Base-by-base conservation (phyloP, 331 rosid species). In the Rosa hybrid region DNA sequence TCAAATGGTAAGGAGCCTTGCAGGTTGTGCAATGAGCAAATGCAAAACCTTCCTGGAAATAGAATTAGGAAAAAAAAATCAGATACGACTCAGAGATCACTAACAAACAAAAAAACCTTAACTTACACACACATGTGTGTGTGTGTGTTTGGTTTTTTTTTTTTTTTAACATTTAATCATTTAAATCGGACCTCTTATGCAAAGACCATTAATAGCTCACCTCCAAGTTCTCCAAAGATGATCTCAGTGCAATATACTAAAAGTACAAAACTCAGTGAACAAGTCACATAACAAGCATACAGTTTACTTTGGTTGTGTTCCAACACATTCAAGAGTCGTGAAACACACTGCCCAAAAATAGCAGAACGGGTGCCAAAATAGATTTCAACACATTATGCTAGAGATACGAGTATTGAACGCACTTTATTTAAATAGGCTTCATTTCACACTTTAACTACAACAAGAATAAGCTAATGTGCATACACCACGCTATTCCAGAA, bases 11-110 rank as follows among this genome's bases (percentile, higher is more conserved):
- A 84, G 97, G 94, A 83, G 97, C 94, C 87, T 96, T 96, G 88
- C 99, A 96, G 75, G 99, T 96, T 65, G 98, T 96, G 84, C 99
- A 96, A 81, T 96, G 98, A 85, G 99, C 93, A 90, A 96, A 96
- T 72, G 99, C 99, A 91, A 96, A 93, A 74, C 99, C 99, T 90
- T 93, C 99, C 99, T 96, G 98, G 64, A 87, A 83, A 82, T 38
- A 38, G 23, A 80, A 49, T 50, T 51, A 2, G 2, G 45, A 65
- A 63, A 64, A 1, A 13, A 60, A 23, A 50, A 68, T 49, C 75
- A 86, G 75, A 78, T 78, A 71, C 18, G 70, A 41, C 77, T 46
- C 62, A 69, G 46, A 62, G 51, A 78, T 21, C 62, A 39, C 71
- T 42, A 48, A 57, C 42, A 59, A 48, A 25, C 20, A 51, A 67